Conservation (phyloP, 2,329 filamentous ascomycete species). For the Curvularia eragrostidis region DNA sequence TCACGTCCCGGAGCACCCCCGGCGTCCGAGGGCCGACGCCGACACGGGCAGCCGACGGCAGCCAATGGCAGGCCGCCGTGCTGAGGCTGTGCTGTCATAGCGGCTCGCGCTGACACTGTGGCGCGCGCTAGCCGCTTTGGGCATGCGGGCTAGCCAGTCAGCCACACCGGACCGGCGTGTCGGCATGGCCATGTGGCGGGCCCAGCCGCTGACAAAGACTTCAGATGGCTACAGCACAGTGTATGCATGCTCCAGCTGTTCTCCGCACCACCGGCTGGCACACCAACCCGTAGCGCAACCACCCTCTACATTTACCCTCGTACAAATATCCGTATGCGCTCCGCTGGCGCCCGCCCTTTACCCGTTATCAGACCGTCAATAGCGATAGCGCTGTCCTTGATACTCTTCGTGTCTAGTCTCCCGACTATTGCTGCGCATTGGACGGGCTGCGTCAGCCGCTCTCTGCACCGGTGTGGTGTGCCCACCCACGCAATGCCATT, state of each 20-base stretch:
- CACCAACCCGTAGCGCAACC: neutral
- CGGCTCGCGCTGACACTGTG: too few species aligned
- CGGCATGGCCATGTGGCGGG: neutral
- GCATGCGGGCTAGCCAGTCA: neutral
- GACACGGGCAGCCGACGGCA: constrained; percentile 4
- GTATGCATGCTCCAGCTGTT: too few species aligned
- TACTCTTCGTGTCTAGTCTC: neutral
- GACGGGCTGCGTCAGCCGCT: neutral
- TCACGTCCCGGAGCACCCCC: constrained; percentile 9
- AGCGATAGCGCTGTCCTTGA: neutral
- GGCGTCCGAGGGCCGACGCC: constrained; percentile 18
- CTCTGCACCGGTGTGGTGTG: neutral
- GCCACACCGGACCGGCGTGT: constrained; percentile 6
- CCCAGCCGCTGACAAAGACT: too few species aligned
- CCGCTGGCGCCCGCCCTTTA: neutral
- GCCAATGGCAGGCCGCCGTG: constrained; percentile 20
- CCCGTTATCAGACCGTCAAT: neutral
- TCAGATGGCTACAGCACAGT: too few species aligned
- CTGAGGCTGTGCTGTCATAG: constrained; percentile 26
- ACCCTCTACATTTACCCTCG: neutral
- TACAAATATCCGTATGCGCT: neutral
- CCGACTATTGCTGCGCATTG: too few species aligned
- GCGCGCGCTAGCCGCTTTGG: neutral
- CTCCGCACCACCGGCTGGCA: neutral
- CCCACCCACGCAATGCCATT: neutral